Evolutionary conservation across 2,329 filamentous ascomycete species (phyloP).

Genomic region (Ceratocystis harringtonii): DNA sequence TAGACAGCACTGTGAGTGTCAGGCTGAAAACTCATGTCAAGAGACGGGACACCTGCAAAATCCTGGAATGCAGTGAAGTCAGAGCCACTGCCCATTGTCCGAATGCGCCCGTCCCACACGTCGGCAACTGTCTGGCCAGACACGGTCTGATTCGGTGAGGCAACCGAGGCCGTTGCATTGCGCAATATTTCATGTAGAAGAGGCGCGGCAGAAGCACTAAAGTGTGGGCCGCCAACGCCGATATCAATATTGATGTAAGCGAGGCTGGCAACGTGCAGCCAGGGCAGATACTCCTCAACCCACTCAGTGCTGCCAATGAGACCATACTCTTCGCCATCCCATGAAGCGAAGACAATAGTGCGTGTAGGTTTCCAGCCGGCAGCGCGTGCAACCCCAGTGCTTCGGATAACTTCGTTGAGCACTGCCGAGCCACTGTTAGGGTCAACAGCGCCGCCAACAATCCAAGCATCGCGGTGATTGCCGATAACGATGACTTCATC

Average conservation of each 20-base stretch:
- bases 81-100: slow-evolving; percentile 55
- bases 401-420: slow-evolving; percentile 62
- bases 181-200: slow-evolving; percentile 59
- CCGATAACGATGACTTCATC: slow-evolving; percentile 81
- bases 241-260: slow-evolving; percentile 82
- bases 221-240: slow-evolving; percentile 49
- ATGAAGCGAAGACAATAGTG: slow-evolving; percentile 78
- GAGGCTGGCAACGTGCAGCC: slow-evolving; percentile 57
- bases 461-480: slow-evolving; percentile 88
- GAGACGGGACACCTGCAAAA: slow-evolving; percentile 48
- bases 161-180: slow-evolving; percentile 47
- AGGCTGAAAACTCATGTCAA: slow-evolving; percentile 46
- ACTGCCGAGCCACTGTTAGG: slow-evolving; percentile 71
- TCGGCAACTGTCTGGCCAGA: slow-evolving; percentile 55
- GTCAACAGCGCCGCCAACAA: slow-evolving; percentile 68
- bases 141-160: slow-evolving; percentile 64
- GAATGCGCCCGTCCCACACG: slow-evolving; percentile 46
- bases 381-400: slow-evolving; percentile 55
- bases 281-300: slow-evolving; percentile 79
- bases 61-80: slow-evolving; percentile 66
- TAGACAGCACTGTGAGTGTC: slow-evolving; percentile 41
- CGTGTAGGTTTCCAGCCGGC: slow-evolving; percentile 49
- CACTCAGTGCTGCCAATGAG: slow-evolving; percentile 79
- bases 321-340: slow-evolving; percentile 76
- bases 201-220: slow-evolving; percentile 53